Evolutionary conservation across 2,329 filamentous ascomycete species (phyloP).

Genomic region (Xylaria sp.): DNA sequence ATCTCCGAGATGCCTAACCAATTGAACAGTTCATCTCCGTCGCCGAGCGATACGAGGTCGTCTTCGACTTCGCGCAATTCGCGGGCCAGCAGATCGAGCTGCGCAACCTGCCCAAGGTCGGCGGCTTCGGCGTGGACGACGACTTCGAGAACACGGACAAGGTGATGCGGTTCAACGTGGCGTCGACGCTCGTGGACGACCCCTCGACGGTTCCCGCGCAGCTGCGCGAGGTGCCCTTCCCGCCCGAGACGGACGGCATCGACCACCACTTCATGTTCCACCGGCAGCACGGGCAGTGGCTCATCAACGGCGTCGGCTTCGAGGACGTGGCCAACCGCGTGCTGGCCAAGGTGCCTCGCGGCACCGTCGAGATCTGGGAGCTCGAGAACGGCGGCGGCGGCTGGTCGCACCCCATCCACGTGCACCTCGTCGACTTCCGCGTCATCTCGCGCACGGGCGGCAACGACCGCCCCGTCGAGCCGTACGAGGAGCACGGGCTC

Average conservation of each 20-base stretch:
- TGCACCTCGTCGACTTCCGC: constrained; percentile 69
- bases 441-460: constrained; percentile 61
- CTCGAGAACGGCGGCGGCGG: constrained; percentile 61
- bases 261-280: constrained; percentile 60
- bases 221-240: constrained; percentile 55
- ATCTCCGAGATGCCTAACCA: constrained; percentile 52
- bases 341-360: constrained; percentile 59
- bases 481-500: constrained; percentile 65
- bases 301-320: constrained; percentile 63
- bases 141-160: constrained; percentile 64
- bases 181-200: constrained; percentile 51
- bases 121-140: constrained; percentile 56
- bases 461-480: constrained; percentile 54
- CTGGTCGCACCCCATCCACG: constrained; percentile 66
- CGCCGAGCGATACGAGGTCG: constrained; percentile 68
- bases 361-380: constrained; percentile 61
- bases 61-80: constrained; percentile 65
- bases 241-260: constrained; percentile 51
- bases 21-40: constrained; percentile 54
- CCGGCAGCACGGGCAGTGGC: constrained; percentile 58
- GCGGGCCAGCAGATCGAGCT: constrained; percentile 60
- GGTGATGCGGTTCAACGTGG: constrained; percentile 64
- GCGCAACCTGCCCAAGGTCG: constrained; percentile 47
- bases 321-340: constrained; percentile 60
- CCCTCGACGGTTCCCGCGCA: constrained; percentile 50